These are phyloP conservation scores for Brassica napus DNA, from an alignment of 345 rosid genomes.

Conservation along the genomic window DNA sequence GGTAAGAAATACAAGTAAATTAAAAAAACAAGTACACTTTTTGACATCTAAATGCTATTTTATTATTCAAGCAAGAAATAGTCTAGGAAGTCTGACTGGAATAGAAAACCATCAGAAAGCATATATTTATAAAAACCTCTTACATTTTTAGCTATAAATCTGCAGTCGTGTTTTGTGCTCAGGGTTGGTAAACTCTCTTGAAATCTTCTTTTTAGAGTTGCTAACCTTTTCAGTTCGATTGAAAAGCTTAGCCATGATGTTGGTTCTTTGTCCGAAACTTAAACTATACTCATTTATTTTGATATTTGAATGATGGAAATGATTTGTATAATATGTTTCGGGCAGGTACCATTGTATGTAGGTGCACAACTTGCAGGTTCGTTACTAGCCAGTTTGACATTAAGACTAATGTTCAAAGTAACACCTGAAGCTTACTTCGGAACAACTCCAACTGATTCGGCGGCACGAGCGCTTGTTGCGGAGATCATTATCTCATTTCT, in stretches of 20 bases:
- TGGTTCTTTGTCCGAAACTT: not conserved
- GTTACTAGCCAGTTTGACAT: conserved; percentile 56
- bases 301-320: not conserved
- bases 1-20: not conserved
- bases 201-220: not conserved
- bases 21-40: not conserved
- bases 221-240: not conserved
- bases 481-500: conserved; percentile 68
- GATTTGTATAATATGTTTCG: conserved; percentile 3
- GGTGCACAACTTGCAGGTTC: conserved; percentile 58
- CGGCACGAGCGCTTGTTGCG: conserved; percentile 45
- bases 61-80: not conserved
- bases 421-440: conserved; percentile 57
- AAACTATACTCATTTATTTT: not conserved
- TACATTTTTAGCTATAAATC: not conserved
- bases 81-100: not conserved
- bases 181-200: not conserved
- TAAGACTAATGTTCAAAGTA: conserved; percentile 45
- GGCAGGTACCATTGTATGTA: conserved; percentile 56
- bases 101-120: not conserved
- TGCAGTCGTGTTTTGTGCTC: not conserved
- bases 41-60: not conserved
- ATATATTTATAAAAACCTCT: not conserved
- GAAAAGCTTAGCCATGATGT: not conserved
- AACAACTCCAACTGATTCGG: conserved; percentile 58